Evolutionary conservation across 805 yeast genomes (phyloP), one percentile per base, ranked within the genome.

Genomic region (Metschnikowia reukaufii): DNA sequence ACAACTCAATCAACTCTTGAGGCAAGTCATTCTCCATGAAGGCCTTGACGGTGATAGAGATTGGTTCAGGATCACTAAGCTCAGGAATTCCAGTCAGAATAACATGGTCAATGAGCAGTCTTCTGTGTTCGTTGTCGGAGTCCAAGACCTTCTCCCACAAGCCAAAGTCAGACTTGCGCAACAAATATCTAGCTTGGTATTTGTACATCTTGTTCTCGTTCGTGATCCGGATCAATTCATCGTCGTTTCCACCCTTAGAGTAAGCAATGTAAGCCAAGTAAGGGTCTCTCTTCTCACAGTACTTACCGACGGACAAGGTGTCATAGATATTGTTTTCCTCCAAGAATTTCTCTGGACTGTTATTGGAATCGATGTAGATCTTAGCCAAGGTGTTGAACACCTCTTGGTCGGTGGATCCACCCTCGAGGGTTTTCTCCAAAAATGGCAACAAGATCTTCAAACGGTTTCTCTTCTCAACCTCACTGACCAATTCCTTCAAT

Each of bases 201-300:
- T 94, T 94, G 79, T 87, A 94, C 99, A 94, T 94, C 59, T 94
- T 81, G 68, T 94, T 94, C 63, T 94, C 98, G 67, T 94, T 94
- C 56, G 99, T 94, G 68, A 94, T 90, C 63, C 81, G 77, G 61
- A 94, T 81, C 62, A 94, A 79, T 67, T 94, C 99, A 48, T 77
- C 84, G 66, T 94, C 97, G 60, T 92, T 91, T 44, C 78, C 75
- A 64, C 99, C 99, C 72, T 91, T 92, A 51, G 95, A 96, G 70
- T 94, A 94, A 43, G 97, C 96, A 71, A 94, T 94, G 69, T 89
- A 94, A 23, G 99, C 99, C 65, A 94, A 77, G 72, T 89, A 94
- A 52, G 99, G 99, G 64, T 94, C 99, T 71, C 99, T 87, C 81
- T 88, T 92, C 72, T 94, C 99, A 78, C 99, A 94, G 76, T 94